These are phyloP conservation scores for Acanthamoeba castellanii DNA, from an alignment of 208 protist species.

Conservation along the genomic window DNA sequence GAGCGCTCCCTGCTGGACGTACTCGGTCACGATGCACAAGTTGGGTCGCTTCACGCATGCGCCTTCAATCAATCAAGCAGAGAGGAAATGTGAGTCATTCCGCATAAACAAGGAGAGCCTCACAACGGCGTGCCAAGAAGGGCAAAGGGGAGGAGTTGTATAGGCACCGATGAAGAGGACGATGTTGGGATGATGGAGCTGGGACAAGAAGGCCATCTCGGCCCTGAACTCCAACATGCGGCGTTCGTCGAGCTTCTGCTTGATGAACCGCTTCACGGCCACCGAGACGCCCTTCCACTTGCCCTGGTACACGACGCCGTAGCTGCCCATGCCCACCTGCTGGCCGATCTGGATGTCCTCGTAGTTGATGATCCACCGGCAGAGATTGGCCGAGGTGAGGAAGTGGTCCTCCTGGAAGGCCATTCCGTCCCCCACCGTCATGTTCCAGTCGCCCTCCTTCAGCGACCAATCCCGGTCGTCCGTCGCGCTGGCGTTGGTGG, in stretches of 20 bases:
- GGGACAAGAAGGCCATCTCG: no score
- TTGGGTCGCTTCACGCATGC: conserved; percentile 79
- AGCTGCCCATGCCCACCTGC: neutral
- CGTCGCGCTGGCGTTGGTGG: neutral
- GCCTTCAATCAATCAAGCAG: no score
- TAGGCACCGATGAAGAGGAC: conserved; percentile 46
- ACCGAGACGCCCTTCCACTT: neutral
- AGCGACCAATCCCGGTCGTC: neutral
- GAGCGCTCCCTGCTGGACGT: conserved; percentile 79
- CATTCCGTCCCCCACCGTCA: neutral
- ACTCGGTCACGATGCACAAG: conserved; percentile 85
- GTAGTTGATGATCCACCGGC: conserved; percentile 55
- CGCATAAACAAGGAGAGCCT: no score
- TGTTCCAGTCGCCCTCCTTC: neutral
- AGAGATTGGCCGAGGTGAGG: neutral
- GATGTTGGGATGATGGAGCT: no score
- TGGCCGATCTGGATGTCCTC: neutral
- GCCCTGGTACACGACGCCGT: neutral
- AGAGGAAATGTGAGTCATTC: no score
- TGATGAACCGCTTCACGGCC: no score
- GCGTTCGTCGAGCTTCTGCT: no score
- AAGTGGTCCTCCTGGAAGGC: neutral
- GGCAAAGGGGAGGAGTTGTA: neutral
- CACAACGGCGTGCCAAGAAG: neutral
- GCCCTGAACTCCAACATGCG: no score